A percentile compares a stretch with the other conserved stretches of the same genome.
Conservation (phyloP, 805 yeast species). For the Saccharomyces jurei region DNA sequence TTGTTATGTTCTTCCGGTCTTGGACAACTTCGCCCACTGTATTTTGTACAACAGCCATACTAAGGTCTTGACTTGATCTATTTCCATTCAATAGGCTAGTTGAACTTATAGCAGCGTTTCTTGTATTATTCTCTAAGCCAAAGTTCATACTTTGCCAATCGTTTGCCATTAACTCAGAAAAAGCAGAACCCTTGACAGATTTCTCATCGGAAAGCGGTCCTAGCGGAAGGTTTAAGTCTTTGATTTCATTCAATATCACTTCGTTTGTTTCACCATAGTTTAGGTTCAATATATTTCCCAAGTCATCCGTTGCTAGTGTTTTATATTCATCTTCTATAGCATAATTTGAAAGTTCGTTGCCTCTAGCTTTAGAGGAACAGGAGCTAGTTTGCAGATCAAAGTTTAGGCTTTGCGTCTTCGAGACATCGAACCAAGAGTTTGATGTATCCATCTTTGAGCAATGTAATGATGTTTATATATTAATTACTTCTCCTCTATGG, state of each 20-base stretch:
- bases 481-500: neutral
- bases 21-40: neutral
- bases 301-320: neutral
- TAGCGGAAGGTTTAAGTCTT: neutral
- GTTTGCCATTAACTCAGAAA: neutral
- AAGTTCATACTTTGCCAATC: neutral
- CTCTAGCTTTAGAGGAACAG: neutral
- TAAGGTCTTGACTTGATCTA: neutral
- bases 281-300: neutral
- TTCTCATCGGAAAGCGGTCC: neutral
- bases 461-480: neutral
- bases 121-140: neutral
- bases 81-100: neutral
- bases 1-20: neutral
- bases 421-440: neutral
- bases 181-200: neutral
- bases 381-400: neutral
- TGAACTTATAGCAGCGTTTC: neutral
- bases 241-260: neutral
- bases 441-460: neutral
- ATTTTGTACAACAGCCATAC: neutral
- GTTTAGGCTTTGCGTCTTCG: neutral
- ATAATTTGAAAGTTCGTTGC: neutral
- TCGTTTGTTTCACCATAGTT: neutral
- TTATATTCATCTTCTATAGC: neutral